A percentile compares a stretch with the other conserved stretches of the same genome.
These are phyloP conservation scores for Leccinellum rugosiceps DNA, from an alignment of 768 basidiomycete species.

Conservation along the genomic window DNA sequence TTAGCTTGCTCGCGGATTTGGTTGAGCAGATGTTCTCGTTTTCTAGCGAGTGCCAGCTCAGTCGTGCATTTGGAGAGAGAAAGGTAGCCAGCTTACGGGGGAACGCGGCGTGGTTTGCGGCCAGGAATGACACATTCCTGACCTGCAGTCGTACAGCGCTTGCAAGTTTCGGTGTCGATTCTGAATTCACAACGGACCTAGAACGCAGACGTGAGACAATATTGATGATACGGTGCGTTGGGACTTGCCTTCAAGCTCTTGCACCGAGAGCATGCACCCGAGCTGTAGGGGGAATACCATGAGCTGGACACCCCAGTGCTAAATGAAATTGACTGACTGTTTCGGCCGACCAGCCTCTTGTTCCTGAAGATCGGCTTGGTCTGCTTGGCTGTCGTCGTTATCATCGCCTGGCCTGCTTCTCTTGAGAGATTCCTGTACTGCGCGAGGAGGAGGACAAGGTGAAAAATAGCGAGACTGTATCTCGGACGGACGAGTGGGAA, in stretches of 20 bases:
- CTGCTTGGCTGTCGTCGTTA: conserved; percentile 13
- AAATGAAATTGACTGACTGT: conserved; percentile 14
- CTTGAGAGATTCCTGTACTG: conserved; percentile 13
- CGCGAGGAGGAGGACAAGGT: not conserved
- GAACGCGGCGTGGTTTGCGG: conserved; percentile 74
- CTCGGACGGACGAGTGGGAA: conserved; percentile 28
- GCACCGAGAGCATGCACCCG: conserved; percentile 70
- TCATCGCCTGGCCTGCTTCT: conserved; percentile 22
- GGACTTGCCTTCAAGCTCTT: conserved; percentile 49
- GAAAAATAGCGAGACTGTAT: conserved; percentile 26
- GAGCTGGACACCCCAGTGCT: not conserved
- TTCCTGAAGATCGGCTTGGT: conserved; percentile 21
- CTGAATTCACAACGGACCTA: conserved; percentile 78
- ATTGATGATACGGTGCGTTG: not conserved
- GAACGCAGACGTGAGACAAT: conserved; percentile 12
- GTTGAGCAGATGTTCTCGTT: conserved; percentile 75
- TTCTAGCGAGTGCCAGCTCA: conserved; percentile 39
- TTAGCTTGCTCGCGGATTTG: conserved; percentile 73
- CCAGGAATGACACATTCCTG: conserved; percentile 81
- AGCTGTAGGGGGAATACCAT: conserved; percentile 23
- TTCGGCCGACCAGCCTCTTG: conserved; percentile 19
- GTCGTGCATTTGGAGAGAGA: not conserved
- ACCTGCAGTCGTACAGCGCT: conserved; percentile 65
- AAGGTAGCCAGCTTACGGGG: conserved; percentile 53
- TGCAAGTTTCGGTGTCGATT: conserved; percentile 70